Conservation (phyloP, 78 protist species). For the Parvularia atlantis region DNA sequence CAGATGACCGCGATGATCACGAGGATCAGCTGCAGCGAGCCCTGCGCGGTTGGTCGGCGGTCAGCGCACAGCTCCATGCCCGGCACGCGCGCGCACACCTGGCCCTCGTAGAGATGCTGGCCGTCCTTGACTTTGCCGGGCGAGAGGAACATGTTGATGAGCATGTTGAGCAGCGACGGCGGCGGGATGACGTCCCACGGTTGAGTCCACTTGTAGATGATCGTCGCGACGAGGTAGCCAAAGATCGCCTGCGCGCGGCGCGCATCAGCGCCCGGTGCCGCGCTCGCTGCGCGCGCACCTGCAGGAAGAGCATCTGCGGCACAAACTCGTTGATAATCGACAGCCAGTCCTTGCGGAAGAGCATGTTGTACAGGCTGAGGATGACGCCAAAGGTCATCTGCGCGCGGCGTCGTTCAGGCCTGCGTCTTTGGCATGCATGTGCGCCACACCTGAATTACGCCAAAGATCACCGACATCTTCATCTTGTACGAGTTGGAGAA, state of each 20-base stretch:
- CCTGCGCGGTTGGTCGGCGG: slow-evolving; percentile 45
- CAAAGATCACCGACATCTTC: slow-evolving; percentile 94
- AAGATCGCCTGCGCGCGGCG: too few species aligned
- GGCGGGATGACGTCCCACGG: not conserved
- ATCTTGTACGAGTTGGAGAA: slow-evolving; percentile 97
- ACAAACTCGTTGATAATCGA: slow-evolving; percentile 74
- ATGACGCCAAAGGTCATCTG: slow-evolving; percentile 88
- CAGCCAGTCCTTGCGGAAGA: slow-evolving; percentile 52
- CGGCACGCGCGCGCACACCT: not conserved
- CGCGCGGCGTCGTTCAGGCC: not conserved
- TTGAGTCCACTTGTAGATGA: slow-evolving; percentile 74
- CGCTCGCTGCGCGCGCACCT: too few species aligned
- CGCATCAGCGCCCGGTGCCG: too few species aligned
- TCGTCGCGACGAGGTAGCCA: slow-evolving; percentile 82
- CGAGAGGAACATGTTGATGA: slow-evolving; percentile 78
- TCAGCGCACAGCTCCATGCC: too few species aligned
- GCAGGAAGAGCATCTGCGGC: slow-evolving; percentile 90
- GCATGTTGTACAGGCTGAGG: slow-evolving; percentile 64
- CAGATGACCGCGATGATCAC: slow-evolving; percentile 62
- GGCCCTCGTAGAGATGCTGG: not conserved
- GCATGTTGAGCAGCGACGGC: slow-evolving; percentile 48
- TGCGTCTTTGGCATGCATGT: not conserved
- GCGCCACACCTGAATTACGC: slow-evolving; percentile 92
- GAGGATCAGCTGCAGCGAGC: slow-evolving; percentile 48
- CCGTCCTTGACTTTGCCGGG: slow-evolving; percentile 13